Conservation (phyloP, 768 basidiomycete genomes). For the Xerocomus potaroensis region DNA sequence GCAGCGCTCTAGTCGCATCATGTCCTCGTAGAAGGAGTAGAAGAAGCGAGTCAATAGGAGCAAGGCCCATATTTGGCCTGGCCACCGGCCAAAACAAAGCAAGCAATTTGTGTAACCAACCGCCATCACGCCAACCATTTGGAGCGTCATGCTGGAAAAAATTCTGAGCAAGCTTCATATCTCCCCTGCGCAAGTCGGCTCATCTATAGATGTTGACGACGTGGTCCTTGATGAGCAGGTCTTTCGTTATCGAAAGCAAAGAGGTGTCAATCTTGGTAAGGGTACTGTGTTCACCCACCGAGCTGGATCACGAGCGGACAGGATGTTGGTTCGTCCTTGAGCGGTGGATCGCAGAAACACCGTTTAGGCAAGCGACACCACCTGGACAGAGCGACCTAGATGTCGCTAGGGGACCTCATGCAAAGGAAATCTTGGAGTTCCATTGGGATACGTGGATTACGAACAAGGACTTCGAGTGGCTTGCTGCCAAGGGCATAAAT, state of each 20-base stretch:
- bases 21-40: not conserved
- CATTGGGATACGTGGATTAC: slow-evolving; percentile 57
- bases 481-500: slow-evolving; percentile 50
- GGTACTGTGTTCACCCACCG: not conserved
- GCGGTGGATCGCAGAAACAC: slow-evolving; percentile 63
- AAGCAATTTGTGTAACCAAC: no score
- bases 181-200: not conserved
- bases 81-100: slow-evolving; percentile 5
- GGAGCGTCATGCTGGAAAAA: slow-evolving; percentile 9
- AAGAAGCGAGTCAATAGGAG: not conserved
- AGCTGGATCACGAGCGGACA: slow-evolving; percentile 25
- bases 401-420: slow-evolving; percentile 51
- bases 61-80: slow-evolving; percentile 12
- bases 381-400: slow-evolving; percentile 69
- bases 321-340: slow-evolving; percentile 81
- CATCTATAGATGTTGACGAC: slow-evolving; percentile 6
- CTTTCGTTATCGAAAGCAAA: slow-evolving; percentile 64
- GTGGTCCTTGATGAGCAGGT: slow-evolving; percentile 19
- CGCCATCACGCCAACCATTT: slow-evolving; percentile 10
- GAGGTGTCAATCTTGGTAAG: slow-evolving; percentile 78
- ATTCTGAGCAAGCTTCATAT: slow-evolving; percentile 14
- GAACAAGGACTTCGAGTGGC: slow-evolving; percentile 51
- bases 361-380: slow-evolving; percentile 48
- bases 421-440: slow-evolving; percentile 38
- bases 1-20: slow-evolving; percentile 5